Evolutionary conservation across 371 early-diverging fungal species (phyloP).

Genomic region (Syncephalastrum racemosum): DNA sequence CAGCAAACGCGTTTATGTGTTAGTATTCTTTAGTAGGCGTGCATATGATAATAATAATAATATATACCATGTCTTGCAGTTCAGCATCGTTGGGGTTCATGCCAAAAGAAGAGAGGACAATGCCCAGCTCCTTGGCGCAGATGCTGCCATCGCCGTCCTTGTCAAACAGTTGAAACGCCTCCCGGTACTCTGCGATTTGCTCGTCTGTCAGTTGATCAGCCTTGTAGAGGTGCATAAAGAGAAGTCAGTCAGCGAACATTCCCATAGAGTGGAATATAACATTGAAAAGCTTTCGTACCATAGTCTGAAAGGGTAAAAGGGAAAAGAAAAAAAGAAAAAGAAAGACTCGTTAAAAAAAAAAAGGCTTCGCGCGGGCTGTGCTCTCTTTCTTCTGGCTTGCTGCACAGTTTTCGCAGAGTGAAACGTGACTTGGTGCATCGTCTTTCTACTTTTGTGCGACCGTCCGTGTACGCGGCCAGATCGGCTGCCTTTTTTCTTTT

Average conservation of each 20-base stretch:
- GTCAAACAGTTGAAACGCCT: slow-evolving; percentile 50
- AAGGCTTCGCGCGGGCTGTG: no score
- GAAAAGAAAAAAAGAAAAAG: slow-evolving; percentile 11
- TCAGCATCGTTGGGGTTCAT: slow-evolving; percentile 80
- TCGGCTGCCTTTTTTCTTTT: no score
- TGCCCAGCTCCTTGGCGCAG: slow-evolving; percentile 40
- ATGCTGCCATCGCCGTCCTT: slow-evolving; percentile 49
- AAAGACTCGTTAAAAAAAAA: background rate
- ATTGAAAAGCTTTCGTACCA: no score
- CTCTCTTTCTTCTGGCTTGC: no score
- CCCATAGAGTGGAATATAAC: no score
- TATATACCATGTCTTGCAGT: slow-evolving; percentile 65
- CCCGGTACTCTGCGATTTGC: slow-evolving; percentile 46
- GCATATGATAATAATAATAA: no score
- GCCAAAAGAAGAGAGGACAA: slow-evolving; percentile 42
- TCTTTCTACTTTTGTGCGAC: no score
- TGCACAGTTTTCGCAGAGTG: no score
- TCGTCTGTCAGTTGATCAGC: slow-evolving; percentile 51
- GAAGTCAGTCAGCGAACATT: background rate
- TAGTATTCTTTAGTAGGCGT: background rate
- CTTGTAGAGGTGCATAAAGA: slow-evolving; percentile 16
- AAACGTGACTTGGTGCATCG: no score
- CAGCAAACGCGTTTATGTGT: background rate
- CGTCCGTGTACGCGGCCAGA: no score
- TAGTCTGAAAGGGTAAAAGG: background rate